phyloP scores from a whole-genome alignment of 1,284 basidiomycete species.

The Sanguinoderma infundibulare region DNA sequence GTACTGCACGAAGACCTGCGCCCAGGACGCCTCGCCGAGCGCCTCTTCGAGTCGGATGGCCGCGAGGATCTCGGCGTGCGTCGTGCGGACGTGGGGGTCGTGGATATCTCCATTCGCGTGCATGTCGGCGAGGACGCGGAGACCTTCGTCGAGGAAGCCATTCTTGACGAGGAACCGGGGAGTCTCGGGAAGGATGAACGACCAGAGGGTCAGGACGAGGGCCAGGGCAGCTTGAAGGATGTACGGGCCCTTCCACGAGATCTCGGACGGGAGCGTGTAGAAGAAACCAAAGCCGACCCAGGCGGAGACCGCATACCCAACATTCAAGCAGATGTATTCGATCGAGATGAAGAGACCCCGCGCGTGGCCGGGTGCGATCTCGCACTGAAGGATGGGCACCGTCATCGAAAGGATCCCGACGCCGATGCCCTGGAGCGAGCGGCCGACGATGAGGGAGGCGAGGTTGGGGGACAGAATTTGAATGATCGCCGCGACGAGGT shows the following conservation, averaged over 20 bases:
- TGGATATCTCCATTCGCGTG: constrained; percentile 49
- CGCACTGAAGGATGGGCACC: constrained; percentile 55
- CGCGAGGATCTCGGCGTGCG: constrained; percentile 47
- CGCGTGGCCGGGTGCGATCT: constrained; percentile 56
- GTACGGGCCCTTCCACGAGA: constrained; percentile 60
- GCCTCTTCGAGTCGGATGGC: constrained; percentile 45
- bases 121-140: constrained; percentile 51
- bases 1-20: constrained; percentile 51
- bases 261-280: constrained; percentile 50
- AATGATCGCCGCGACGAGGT: constrained; percentile 51
- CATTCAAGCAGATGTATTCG: constrained; percentile 56
- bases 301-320: constrained; percentile 52
- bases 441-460: constrained; percentile 46
- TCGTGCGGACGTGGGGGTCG: constrained; percentile 42
- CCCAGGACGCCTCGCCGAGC: constrained; percentile 48
- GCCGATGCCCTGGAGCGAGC: constrained; percentile 51
- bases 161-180: constrained; percentile 58
- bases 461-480: constrained; percentile 51
- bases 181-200: constrained; percentile 56
- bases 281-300: constrained; percentile 60
- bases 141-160: constrained; percentile 50
- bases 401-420: constrained; percentile 59
- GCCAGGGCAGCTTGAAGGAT: constrained; percentile 52
- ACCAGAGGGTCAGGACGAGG: constrained; percentile 47
- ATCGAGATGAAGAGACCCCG: constrained; percentile 56